Evolutionary conservation across 257 asterid genomes (phyloP).

Genomic region (Nicotiana benthamiana): DNA sequence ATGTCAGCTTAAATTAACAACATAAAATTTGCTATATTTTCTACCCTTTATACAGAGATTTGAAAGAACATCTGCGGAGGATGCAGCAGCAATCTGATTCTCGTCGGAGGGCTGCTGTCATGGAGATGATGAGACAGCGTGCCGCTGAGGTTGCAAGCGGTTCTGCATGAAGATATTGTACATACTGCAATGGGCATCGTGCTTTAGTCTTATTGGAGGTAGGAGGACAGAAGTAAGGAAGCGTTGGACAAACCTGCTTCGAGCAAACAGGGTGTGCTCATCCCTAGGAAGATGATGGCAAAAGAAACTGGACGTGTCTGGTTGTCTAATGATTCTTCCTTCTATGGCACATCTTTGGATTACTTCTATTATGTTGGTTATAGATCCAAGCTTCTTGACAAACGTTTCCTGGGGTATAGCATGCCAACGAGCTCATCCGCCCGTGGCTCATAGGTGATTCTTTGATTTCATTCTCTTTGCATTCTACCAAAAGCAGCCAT

Average conservation of each 20-base stretch:
- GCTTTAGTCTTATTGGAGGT: not conserved
- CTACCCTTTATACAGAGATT: conserved; percentile 45
- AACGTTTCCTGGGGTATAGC: not conserved
- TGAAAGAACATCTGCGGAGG: conserved; percentile 70
- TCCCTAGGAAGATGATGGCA: not conserved
- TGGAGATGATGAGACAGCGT: conserved; percentile 95
- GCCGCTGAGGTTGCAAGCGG: conserved; percentile 81
- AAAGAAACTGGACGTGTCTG: not conserved
- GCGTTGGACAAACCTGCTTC: not conserved
- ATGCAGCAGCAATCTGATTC: conserved; percentile 90
- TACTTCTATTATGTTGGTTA: not conserved
- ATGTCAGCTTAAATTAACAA: not conserved
- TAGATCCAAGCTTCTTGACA: not conserved
- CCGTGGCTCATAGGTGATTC: conserved; percentile 8
- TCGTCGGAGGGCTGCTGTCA: conserved; percentile 92
- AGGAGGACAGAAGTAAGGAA: not conserved
- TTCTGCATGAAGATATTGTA: conserved; percentile 20
- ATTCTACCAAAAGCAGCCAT: not conserved
- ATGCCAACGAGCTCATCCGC: not conserved
- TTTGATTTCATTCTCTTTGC: conserved; percentile 8
- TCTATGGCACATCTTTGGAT: not conserved
- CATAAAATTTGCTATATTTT: not conserved
- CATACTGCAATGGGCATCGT: conserved; percentile 6
- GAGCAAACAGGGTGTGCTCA: not conserved
- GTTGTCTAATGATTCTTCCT: conserved; percentile 7